Evolutionary conservation across 2,329 filamentous ascomycete species (phyloP).

Genomic region (Xylariales sp.): DNA sequence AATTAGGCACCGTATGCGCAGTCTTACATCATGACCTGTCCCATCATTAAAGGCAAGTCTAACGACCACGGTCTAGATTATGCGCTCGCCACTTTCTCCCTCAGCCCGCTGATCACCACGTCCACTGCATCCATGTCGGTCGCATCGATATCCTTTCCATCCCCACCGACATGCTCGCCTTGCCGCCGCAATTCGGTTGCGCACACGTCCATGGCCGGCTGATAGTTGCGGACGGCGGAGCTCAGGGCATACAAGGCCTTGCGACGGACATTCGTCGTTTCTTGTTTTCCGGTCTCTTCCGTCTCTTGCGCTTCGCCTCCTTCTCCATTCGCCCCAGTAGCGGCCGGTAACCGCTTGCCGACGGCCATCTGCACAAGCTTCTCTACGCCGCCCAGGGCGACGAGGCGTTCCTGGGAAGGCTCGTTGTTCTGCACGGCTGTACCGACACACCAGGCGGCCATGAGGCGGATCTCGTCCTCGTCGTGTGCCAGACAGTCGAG

Average conservation of each 20-base stretch:
- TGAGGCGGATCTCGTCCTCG: conserved; percentile 78
- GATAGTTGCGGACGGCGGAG: conserved; percentile 87
- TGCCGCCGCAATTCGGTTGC: conserved; percentile 69
- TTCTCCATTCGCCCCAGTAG: conserved; percentile 4
- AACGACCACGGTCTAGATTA: conserved; percentile 3
- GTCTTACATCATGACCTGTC: not conserved
- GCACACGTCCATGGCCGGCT: conserved; percentile 79
- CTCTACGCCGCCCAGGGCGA: conserved; percentile 74
- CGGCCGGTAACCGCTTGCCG: conserved; percentile 40
- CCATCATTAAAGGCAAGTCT: not conserved
- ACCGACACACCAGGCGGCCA: conserved; percentile 94
- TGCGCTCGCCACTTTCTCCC: conserved; percentile 59
- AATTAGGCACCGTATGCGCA: not conserved
- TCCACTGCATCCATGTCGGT: conserved; percentile 89
- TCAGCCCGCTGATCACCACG: conserved; percentile 74
- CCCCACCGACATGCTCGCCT: conserved; percentile 64
- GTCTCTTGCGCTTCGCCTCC: conserved; percentile 18
- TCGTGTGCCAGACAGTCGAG: conserved; percentile 74
- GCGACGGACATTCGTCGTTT: conserved; percentile 68
- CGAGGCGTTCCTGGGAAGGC: conserved; percentile 79
- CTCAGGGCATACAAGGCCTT: conserved; percentile 93
- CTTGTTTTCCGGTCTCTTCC: conserved; percentile 32
- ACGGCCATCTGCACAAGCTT: conserved; percentile 72
- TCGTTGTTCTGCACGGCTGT: conserved; percentile 97
- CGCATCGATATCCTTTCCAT: conserved; percentile 71